Base-by-base conservation (phyloP, 2,329 filamentous ascomycete genomes). In the Aspergillus alliaceus region DNA sequence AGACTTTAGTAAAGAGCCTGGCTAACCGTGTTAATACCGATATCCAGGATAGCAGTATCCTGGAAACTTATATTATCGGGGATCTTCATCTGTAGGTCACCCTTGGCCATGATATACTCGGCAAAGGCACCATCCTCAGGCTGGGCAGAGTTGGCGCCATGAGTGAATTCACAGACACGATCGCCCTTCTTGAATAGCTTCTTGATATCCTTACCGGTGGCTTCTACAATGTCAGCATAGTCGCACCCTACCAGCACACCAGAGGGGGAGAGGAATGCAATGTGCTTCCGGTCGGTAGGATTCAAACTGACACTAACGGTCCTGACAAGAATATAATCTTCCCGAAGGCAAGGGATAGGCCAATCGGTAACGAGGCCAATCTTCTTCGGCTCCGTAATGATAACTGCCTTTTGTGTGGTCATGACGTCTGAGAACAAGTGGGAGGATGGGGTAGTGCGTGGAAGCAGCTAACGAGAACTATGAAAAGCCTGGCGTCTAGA, bases 311-410 rank as follows among this genome's bases (percentile, higher is more conserved):
- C 76, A 8, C 75, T 74, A 14, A 75, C 74, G 7, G 77, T 79
- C 62, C 81, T 83, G 56, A 85, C 78, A n/a, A 84, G 76, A 31
- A 85, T 72, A 63, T 82, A 84, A 58, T 77, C 76, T 37, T 78
- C 75, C n/a, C 74, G 74, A 18, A 80, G 66, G 47, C 68, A 68
- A 6, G 79, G 79, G 8, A 79, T 59, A 6, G 75, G 69, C 9
- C 40, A 24, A n/a, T 44, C 40, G 8, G 22, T 44, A 6, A 44
- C 40, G 6, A 44, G 15, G 6, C 37, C 51, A 24, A 59, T 68
- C 52, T 64, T 63, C 39, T 68, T 63, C 7, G 62, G 61, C 51
- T 63, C 53, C 54, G 73, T 68, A 22, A 77, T 61, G 7, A 68
- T 56, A 54, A 78, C 67, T 11, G 77, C 75, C 56, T 77, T 76